phyloP scores from a whole-genome alignment of 306 rosid species.

The Vigna nakashimae region DNA sequence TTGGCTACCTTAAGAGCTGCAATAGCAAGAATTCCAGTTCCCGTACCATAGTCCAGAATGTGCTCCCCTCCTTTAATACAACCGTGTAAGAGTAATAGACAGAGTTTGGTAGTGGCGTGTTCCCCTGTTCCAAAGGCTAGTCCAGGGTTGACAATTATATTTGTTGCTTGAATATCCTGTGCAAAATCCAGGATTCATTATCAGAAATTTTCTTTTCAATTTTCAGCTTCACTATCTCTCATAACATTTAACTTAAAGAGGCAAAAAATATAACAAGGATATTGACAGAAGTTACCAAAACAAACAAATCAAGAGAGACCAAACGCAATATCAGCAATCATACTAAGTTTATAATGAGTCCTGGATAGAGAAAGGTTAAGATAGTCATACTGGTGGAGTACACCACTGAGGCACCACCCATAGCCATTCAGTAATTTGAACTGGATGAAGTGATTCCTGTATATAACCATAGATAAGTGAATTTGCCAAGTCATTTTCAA shows the following conservation, averaged over 20 bases:
- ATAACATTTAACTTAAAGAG: slow-evolving; percentile 23
- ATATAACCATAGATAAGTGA: slow-evolving; percentile 43
- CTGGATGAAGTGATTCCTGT: slow-evolving; percentile 83
- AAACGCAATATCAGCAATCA: slow-evolving; percentile 20
- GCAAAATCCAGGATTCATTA: slow-evolving; percentile 13
- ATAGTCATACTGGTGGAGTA: slow-evolving; percentile 69
- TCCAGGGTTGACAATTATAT: slow-evolving; percentile 84
- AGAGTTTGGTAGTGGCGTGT: slow-evolving; percentile 80
- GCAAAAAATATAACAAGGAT: slow-evolving; percentile 12
- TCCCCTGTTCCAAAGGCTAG: slow-evolving; percentile 96
- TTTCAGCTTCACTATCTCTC: slow-evolving; percentile 12
- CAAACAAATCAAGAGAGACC: neutral
- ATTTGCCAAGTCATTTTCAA: slow-evolving; percentile 32
- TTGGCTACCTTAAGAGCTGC: slow-evolving; percentile 80
- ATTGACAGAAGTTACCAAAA: slow-evolving; percentile 24
- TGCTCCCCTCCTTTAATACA: slow-evolving; percentile 78
- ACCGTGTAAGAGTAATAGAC: slow-evolving; percentile 72
- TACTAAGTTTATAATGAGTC: slow-evolving; percentile 20
- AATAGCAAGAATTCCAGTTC: slow-evolving; percentile 92
- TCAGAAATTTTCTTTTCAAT: neutral
- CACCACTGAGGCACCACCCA: slow-evolving; percentile 93
- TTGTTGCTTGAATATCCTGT: slow-evolving; percentile 78
- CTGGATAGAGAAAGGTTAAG: slow-evolving; percentile 36
- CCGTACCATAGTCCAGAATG: slow-evolving; percentile 90
- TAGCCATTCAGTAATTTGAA: slow-evolving; percentile 70